These are phyloP conservation scores for Kluyveromyces dobzhanskii DNA, from an alignment of 805 yeast species.

Conservation along the genomic window DNA sequence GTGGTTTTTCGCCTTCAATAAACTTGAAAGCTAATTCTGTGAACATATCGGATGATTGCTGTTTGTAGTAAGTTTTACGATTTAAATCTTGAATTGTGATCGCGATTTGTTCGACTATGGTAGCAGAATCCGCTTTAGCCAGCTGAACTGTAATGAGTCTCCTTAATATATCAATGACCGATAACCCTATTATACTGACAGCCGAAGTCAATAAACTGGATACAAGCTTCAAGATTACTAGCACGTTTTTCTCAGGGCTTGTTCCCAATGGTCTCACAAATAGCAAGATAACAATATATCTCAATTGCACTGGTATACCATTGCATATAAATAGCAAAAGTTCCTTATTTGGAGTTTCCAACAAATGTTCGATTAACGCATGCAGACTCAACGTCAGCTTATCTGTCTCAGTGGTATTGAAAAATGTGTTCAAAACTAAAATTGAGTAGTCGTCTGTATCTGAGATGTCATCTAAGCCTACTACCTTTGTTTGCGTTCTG, in stretches of 20 bases:
- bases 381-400: slow-evolving; percentile 53
- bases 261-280: slow-evolving; percentile 30
- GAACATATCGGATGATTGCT: slow-evolving; percentile 77
- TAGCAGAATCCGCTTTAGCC: slow-evolving; percentile 15
- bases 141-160: slow-evolving; percentile 45
- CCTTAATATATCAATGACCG: slow-evolving; percentile 71
- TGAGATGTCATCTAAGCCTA: slow-evolving; percentile 18
- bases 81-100: slow-evolving; percentile 62
- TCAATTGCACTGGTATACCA: slow-evolving; percentile 73
- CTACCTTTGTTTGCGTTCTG: slow-evolving; percentile 24
- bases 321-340: slow-evolving; percentile 58
- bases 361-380: slow-evolving; percentile 41
- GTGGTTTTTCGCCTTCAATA: slow-evolving; percentile 21
- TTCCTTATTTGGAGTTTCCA: slow-evolving; percentile 27
- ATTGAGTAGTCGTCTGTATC: slow-evolving; percentile 28
- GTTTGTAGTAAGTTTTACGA: slow-evolving; percentile 73
- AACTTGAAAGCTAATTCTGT: slow-evolving; percentile 49
- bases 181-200: slow-evolving; percentile 79
- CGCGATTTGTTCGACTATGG: slow-evolving; percentile 39
- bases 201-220: slow-evolving; percentile 62
- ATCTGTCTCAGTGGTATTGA: slow-evolving; percentile 52
- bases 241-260: slow-evolving; percentile 9
- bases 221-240: slow-evolving; percentile 36
- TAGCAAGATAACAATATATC: slow-evolving; percentile 56
- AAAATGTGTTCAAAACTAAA: slow-evolving; percentile 46